Conservation (phyloP, 2,329 filamentous ascomycete species). For the Leptographium procerum region DNA sequence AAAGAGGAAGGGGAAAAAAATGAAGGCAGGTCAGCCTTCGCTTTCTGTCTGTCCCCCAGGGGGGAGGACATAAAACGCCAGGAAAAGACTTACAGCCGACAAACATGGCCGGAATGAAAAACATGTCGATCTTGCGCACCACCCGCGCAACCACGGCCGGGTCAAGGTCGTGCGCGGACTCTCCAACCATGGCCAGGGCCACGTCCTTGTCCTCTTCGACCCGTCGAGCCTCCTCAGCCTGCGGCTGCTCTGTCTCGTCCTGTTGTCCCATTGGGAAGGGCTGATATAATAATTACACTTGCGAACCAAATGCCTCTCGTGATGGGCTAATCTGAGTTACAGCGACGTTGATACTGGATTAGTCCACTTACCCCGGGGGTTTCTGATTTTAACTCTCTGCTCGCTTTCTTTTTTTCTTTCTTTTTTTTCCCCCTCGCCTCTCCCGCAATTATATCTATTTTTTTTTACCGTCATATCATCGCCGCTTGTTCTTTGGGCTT, state of each 20-base stretch:
- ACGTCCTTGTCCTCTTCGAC: neutral
- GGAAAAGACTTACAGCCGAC: conserved; percentile 26
- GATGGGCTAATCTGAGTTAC: too few relatives aligned
- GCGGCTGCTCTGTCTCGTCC: neutral
- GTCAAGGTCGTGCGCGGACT: conserved; percentile 40
- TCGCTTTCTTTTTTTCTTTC: neutral
- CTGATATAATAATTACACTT: too few relatives aligned
- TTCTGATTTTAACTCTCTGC: too few relatives aligned
- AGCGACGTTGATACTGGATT: neutral
- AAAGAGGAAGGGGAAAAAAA: neutral
- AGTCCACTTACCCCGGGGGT: neutral
- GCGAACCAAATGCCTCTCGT: too few relatives aligned
- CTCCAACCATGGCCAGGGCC: conserved; percentile 36
- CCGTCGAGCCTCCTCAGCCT: neutral
- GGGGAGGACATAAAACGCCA: neutral
- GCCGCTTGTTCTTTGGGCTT: neutral
- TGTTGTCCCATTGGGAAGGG: neutral
- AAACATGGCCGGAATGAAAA: conserved; percentile 45
- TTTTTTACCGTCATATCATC: neutral
- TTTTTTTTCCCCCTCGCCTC: neutral
- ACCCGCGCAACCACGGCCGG: conserved; percentile 33
- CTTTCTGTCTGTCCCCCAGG: neutral
- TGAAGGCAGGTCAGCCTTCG: too few relatives aligned
- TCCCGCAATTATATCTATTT: too few relatives aligned
- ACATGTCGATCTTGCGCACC: conserved; percentile 42